Conservation (phyloP, 1,139 yeast species). For the Protomyces lactucae-debilis region DNA sequence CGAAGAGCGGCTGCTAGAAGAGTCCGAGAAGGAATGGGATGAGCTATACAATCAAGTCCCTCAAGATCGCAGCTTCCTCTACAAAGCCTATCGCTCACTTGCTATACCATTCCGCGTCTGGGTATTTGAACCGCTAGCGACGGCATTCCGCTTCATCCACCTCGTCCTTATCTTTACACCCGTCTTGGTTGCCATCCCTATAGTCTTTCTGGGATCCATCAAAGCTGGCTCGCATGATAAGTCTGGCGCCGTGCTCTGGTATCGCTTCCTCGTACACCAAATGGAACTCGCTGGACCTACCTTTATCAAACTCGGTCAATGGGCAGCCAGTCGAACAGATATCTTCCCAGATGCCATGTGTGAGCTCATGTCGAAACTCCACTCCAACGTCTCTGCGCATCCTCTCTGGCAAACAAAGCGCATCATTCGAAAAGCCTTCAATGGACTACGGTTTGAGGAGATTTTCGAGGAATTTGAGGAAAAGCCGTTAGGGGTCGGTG, state of each 20-base stretch:
- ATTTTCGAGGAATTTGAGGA: slow-evolving; percentile 75
- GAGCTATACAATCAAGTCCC: slow-evolving; percentile 19
- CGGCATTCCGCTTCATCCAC: slow-evolving; percentile 64
- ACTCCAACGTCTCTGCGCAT: slow-evolving; percentile 79
- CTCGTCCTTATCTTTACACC: slow-evolving; percentile 67
- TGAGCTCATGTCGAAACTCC: slow-evolving; percentile 67
- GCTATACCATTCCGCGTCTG: slow-evolving; percentile 20
- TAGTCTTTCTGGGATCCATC: slow-evolving; percentile 56
- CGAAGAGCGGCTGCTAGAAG: slow-evolving; percentile 37
- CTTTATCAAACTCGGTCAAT: slow-evolving; percentile 91
- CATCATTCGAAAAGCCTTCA: slow-evolving; percentile 59
- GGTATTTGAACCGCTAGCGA: slow-evolving; percentile 58
- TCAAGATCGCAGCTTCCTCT: not conserved
- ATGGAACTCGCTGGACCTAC: slow-evolving; percentile 91
- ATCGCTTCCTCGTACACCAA: slow-evolving; percentile 55
- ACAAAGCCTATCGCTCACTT: slow-evolving; percentile 5
- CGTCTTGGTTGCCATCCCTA: slow-evolving; percentile 58
- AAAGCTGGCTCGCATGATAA: slow-evolving; percentile 44
- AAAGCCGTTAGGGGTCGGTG: slow-evolving; percentile 87
- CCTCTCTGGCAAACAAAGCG: slow-evolving; percentile 55
- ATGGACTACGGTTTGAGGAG: slow-evolving; percentile 57
- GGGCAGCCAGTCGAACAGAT: slow-evolving; percentile 99
- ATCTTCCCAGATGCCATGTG: slow-evolving; percentile 79
- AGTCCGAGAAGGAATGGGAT: slow-evolving; percentile 32
- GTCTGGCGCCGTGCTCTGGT: slow-evolving; percentile 71